Percentiles rank a stretch among this genome's conserved stretches.
Conservation (phyloP, 345 rosid genomes). For the Moringa oleifera region DNA sequence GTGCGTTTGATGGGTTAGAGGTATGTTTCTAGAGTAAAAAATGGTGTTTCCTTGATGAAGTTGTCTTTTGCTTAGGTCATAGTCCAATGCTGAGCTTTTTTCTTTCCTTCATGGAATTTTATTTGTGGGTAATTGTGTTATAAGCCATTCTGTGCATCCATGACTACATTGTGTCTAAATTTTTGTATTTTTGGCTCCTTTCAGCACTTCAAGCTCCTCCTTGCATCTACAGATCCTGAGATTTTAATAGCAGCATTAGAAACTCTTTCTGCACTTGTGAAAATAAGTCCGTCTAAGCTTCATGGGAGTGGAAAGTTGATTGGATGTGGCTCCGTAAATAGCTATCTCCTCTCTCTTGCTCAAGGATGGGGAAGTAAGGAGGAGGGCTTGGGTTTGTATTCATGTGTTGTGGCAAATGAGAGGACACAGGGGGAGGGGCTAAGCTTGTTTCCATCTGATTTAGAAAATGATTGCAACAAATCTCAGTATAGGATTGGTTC, state of each 20-base stretch:
- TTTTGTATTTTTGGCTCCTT: slow-evolving; percentile 8
- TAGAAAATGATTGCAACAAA: slow-evolving; percentile 48
- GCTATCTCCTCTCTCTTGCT: slow-evolving; percentile 80
- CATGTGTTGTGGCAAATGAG: slow-evolving; percentile 86
- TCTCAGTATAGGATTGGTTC: slow-evolving; percentile 75
- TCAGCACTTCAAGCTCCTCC: slow-evolving; percentile 92
- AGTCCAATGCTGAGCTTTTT: slow-evolving; percentile 2
- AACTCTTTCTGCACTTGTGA: slow-evolving; percentile 82
- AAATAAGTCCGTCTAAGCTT: slow-evolving; percentile 81
- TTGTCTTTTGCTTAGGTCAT: neutral
- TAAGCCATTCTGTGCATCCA: neutral
- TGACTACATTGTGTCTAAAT: slow-evolving; percentile 11
- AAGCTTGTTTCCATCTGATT: slow-evolving; percentile 71
- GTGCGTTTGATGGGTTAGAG: slow-evolving; percentile 92
- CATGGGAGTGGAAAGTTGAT: slow-evolving; percentile 81
- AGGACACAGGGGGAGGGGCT: slow-evolving; percentile 79
- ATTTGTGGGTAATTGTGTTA: too few species aligned
- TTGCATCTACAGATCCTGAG: slow-evolving; percentile 94
- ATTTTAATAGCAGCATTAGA: slow-evolving; percentile 82
- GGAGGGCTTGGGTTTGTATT: slow-evolving; percentile 90
- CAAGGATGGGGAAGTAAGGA: slow-evolving; percentile 99
- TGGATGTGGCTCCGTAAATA: slow-evolving; percentile 80
- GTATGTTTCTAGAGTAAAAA: slow-evolving; percentile 28
- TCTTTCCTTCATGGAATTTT: too few species aligned
- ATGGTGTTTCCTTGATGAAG: neutral